phyloP scores from a whole-genome alignment of 2,329 filamentous ascomycete species.

The Aspergillus tamarii region DNA sequence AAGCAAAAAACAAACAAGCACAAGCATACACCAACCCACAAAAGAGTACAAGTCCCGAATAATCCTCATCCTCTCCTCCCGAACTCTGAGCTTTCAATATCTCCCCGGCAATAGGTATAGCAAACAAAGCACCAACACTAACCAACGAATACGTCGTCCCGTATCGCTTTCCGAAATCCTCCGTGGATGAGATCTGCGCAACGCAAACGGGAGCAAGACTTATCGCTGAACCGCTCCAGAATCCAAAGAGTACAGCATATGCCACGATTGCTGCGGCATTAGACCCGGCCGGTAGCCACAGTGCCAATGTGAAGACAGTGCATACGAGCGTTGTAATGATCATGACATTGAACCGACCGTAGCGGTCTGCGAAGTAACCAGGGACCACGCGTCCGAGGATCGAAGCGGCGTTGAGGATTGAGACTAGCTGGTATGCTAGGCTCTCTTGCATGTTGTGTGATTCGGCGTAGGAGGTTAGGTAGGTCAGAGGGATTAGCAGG shows the following conservation, averaged over 20 bases:
- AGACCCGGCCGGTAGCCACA: conserved; percentile 27
- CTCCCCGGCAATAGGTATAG: not conserved
- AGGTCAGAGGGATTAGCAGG: not conserved
- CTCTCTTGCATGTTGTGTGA: not conserved
- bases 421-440: not conserved
- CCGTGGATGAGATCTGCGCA: conserved; percentile 31
- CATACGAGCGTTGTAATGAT: conserved; percentile 22
- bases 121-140: conserved; percentile 12
- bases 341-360: conserved; percentile 39
- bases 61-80: not conserved
- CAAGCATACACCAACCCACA: not conserved
- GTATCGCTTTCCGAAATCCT: conserved; percentile 31
- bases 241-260: conserved; percentile 26
- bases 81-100: not conserved
- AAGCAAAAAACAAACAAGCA: not conserved
- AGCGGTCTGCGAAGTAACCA: conserved; percentile 35
- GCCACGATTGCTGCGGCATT: conserved; percentile 26
- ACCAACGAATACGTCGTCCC: conserved; percentile 31
- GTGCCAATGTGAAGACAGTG: conserved; percentile 21
- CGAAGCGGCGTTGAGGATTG: conserved; percentile 34
- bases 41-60: not conserved
- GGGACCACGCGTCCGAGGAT: conserved; percentile 38
- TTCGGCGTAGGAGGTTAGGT: not conserved
- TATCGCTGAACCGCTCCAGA: conserved; percentile 32
- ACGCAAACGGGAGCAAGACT: conserved; percentile 37